phyloP scores from a whole-genome alignment of 164 flowering plant species.

The Paratinospora sagittata region DNA sequence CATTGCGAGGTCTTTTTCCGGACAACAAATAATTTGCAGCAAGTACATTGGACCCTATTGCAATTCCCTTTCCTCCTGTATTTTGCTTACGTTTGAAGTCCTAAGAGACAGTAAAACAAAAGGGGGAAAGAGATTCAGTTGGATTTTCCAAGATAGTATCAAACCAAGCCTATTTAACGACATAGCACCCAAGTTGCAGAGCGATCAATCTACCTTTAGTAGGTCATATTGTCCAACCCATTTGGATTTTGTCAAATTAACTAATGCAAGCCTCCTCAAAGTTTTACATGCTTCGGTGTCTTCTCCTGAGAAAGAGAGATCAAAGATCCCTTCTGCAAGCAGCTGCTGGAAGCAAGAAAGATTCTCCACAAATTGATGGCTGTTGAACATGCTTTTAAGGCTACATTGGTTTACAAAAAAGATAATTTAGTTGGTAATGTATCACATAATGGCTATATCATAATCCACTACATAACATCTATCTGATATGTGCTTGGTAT shows the following conservation, averaged over 20 bases:
- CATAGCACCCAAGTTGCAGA: not conserved
- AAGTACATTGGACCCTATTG: constrained; percentile 22
- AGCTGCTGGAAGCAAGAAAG: constrained; percentile 61
- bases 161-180: not conserved
- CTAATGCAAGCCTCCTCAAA: constrained; percentile 55
- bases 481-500: too few relatives aligned
- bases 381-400: constrained; percentile 68
- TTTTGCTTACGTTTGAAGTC: constrained; percentile 30
- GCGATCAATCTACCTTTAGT: constrained; percentile 52
- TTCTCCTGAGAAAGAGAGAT: constrained; percentile 41
- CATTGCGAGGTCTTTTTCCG: constrained; percentile 42
- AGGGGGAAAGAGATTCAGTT: constrained; percentile 4
- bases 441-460: not conserved
- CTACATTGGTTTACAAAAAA: constrained; percentile 33
- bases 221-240: constrained; percentile 67
- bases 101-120: constrained; percentile 30
- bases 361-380: constrained; percentile 61
- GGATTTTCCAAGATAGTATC: not conserved
- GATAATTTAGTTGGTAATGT: constrained; percentile 3
- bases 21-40: constrained; percentile 22
- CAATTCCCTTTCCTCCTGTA: constrained; percentile 24
- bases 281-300: constrained; percentile 51
- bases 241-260: constrained; percentile 45
- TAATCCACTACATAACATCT: not conserved
- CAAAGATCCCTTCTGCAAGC: constrained; percentile 71